phyloP scores from a whole-genome alignment of 345 rosid species.

The Cochlearia excelsa region DNA sequence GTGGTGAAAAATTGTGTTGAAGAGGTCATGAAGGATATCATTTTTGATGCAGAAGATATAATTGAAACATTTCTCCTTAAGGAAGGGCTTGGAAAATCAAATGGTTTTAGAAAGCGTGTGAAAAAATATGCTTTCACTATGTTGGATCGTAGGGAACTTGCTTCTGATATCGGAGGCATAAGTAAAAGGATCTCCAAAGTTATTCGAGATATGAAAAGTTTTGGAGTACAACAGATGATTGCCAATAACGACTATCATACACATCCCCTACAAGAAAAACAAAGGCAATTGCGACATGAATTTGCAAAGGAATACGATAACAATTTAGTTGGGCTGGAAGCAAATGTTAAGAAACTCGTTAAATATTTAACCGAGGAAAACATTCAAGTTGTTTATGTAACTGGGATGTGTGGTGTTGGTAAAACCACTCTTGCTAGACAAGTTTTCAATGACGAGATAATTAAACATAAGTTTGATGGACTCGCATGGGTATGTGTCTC shows the following conservation, averaged over 20 bases:
- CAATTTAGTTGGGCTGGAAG: constrained; percentile 40
- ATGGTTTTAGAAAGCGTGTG: neutral
- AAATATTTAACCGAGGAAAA: constrained; percentile 14
- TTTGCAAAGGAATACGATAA: constrained; percentile 29
- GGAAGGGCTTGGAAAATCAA: neutral
- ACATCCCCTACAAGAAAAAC: neutral
- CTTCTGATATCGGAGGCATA: neutral
- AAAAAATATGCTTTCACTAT: neutral
- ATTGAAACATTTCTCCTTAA: constrained; percentile 28
- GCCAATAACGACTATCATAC: neutral
- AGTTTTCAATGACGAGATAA: constrained; percentile 17
- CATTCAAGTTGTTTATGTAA: constrained; percentile 31
- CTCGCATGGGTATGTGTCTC: constrained; percentile 45
- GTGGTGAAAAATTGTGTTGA: constrained; percentile 23
- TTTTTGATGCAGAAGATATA: constrained; percentile 31
- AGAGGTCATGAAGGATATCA: constrained; percentile 30
- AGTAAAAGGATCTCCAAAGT: constrained; percentile 34
- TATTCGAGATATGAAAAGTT: constrained; percentile 28
- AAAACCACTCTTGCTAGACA: constrained; percentile 46
- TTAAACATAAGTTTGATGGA: constrained; percentile 25
- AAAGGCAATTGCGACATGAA: constrained; percentile 22
- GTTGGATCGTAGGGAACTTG: neutral
- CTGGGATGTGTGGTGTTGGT: constrained; percentile 61
- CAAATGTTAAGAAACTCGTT: constrained; percentile 20
- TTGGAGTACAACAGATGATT: constrained; percentile 22